Conservation (phyloP, 176 grass and related monocot genomes). For the Elaeis guineensis region DNA sequence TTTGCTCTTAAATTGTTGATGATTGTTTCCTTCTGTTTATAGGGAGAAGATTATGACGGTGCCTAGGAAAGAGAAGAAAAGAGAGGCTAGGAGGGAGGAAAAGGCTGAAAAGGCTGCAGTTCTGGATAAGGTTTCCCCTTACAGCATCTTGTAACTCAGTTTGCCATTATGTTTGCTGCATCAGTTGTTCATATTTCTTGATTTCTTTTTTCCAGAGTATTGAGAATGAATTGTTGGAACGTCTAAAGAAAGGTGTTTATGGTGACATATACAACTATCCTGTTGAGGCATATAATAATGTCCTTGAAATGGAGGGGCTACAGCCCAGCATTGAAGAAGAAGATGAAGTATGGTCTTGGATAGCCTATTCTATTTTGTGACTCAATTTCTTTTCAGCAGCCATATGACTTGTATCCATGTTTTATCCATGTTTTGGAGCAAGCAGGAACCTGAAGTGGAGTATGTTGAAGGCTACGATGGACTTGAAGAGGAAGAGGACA, state of each 20-base stretch:
- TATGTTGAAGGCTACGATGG: constrained; percentile 72
- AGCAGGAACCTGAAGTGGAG: constrained; percentile 53
- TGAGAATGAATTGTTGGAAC: constrained; percentile 81
- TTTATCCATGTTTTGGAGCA: background rate
- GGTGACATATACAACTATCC: constrained; percentile 68
- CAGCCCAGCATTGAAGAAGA: constrained; percentile 33
- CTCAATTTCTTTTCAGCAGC: background rate
- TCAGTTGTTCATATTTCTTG: constrained; percentile 1
- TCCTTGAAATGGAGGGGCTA: constrained; percentile 40
- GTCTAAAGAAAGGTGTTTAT: constrained; percentile 85
- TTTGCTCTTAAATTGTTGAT: background rate
- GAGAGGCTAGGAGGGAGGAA: constrained; percentile 51
- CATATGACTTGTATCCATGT: background rate
- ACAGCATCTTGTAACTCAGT: background rate
- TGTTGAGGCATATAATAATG: constrained; percentile 27
- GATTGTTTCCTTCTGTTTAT: background rate
- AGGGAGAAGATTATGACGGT: constrained; percentile 95
- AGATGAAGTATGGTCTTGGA: constrained; percentile 27
- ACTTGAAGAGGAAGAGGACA: constrained; percentile 71
- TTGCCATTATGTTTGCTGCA: background rate
- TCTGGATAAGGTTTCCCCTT: constrained; percentile 62
- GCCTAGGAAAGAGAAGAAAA: constrained; percentile 60
- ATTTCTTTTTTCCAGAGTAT: constrained; percentile 40
- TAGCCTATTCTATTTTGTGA: constrained; percentile 16
- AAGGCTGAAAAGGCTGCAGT: constrained; percentile 82